Base-by-base conservation (phyloP, 352 stramenopile species). In the Poterioochromonas sp. region DNA sequence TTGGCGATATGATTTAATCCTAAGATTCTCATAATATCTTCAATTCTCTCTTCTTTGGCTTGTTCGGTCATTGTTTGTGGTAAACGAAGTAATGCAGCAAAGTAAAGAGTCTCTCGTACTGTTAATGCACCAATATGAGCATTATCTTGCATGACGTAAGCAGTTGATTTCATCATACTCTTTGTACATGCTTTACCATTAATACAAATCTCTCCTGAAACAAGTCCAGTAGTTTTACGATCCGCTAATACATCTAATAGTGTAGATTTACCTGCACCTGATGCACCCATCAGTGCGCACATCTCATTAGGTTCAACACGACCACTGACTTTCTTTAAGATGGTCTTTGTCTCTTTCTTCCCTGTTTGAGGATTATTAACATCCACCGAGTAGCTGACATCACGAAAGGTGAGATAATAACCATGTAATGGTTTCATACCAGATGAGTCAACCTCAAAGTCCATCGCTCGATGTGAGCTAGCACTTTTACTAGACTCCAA, bases 241-340 rank as follows among this genome's bases (percentile, higher is more conserved):
- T 88, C 84, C 0, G 89, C 88, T 26, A 95, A 87, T 0, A 93
- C 86, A 68, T 94, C 89, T 80, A 93, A 77, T 40, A 86, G 77
- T 8, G 83, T 86, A 26, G 77, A 81, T 74, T 86, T 86, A 32
- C 83, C 83, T 26, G 83, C 83, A 40, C 83, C 83, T n/a, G 71
- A 83, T 0, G 79, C 78, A 58, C 83, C 83, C 83, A 82, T 82
- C 0, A 82, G 37, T 5, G 79, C 79, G 64, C 58, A 78, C 58
- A 76, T 76, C 43, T 74, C 40, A 8, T 54, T 54, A 29, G 58
- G 58, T 32, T 77, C 20, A 63, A 76, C 43, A 11, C 29, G 22
- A 40, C 76, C 76, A 22, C 12, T 58, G 2, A 76, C 58, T n/a
- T 53, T 39, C 11, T 51, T 78, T 26, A 79, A 29, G n/a, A n/a